Evolutionary conservation across 139 green algal genomes (phyloP).

Genomic region (Closterium sp.): DNA sequence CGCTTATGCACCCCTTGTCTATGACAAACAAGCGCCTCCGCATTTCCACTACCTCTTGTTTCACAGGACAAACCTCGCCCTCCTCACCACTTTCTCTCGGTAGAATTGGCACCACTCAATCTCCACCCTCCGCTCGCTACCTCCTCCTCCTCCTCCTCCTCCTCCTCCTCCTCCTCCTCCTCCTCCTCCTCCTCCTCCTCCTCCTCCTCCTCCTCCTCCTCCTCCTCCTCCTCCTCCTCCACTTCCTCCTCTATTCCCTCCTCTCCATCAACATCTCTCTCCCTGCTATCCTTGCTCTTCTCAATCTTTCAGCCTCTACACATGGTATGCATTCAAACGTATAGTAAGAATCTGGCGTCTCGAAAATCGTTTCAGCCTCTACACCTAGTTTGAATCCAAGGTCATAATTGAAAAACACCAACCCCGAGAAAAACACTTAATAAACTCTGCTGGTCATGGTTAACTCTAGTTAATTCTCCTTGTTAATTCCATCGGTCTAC

Average conservation of each 20-base stretch:
- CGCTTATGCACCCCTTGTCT: no score
- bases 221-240: not conserved
- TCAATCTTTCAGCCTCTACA: not conserved
- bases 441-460: no score
- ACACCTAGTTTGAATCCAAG: no score
- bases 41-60: no score
- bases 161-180: not conserved
- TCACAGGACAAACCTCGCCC: not conserved
- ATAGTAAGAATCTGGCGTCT: no score
- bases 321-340: not conserved
- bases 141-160: not conserved
- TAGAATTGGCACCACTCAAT: not conserved
- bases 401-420: no score
- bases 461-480: no score
- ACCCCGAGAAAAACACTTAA: no score
- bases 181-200: not conserved
- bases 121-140: not conserved
- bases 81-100: not conserved
- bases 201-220: not conserved
- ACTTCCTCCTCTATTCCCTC: not conserved
- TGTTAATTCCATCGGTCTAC: no score
- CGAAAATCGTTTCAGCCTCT: no score
- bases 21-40: no score
- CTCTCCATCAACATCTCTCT: not conserved
- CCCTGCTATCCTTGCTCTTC: not conserved